Base-by-base conservation (phyloP, 441 rosid genomes). In the Mallotus japonicus region DNA sequence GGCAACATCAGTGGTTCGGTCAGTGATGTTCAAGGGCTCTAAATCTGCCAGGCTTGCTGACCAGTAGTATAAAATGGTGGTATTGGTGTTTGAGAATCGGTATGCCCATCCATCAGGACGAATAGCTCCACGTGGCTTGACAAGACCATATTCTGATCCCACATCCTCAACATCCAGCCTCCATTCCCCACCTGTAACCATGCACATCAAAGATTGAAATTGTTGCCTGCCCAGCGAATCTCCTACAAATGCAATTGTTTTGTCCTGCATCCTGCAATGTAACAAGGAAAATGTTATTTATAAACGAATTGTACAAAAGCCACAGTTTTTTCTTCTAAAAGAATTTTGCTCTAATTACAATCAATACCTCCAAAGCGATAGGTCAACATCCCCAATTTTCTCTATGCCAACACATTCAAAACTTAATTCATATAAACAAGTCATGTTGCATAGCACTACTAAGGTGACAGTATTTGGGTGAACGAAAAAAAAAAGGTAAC, bases 201-300 rank as follows among this genome's bases (percentile, higher is more conserved):
- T 81, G 72, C 87, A 81, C 87, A 81, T 81, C 75, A 84, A 56
- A 59, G 87, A 84, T 69, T 84, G 85, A 74, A 84, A 84, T 66
- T 81, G 85, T 54, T 84, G 82, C 65, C 87, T 71, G 32, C 87
- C 84, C 57, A 81, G 63, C 56, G 87, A 81, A 73, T 84, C 87
- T 76, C 87, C 85, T 32, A 84, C 54, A 47, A 84, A 79, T 8
- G 87, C 87, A 44, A 84, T 72, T 70, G 77, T 79, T 72, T 77
- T 81, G 74, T 76, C 74, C 69, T 75, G 81, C 87, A 81, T 81
- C 81, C 97, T 93, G 87, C 42, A 75, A 73, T 40, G 67, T 11
- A 57, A 62, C 37, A 55, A 67, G n/a, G 56, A 54, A 16, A 54
- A 54, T 17, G 9, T 54, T 17, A 54, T 54, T 17, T 17, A 54